Evolutionary conservation across 495 filamentous ascomycete species (phyloP).

Genomic region (Podospora appendiculata): DNA sequence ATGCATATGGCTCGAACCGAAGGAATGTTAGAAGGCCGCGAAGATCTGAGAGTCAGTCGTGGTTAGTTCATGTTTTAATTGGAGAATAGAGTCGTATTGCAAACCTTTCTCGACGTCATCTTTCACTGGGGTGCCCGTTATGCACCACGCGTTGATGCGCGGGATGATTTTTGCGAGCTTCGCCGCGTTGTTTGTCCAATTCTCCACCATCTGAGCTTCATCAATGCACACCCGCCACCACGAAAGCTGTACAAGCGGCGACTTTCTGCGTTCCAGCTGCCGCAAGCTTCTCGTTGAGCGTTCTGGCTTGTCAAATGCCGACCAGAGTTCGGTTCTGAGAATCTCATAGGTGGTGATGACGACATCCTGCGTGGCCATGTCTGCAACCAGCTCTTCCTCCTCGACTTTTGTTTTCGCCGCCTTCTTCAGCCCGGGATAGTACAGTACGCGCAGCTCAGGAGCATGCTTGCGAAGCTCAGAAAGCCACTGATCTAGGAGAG

Average conservation of each 20-base stretch:
- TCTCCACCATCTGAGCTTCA: constrained; percentile 94
- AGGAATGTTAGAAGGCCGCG: constrained; percentile 74
- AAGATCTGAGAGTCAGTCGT: constrained; percentile 31
- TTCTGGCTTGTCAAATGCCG: constrained; percentile 53
- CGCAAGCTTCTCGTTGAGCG: constrained; percentile 59
- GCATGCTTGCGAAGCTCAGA: constrained; percentile 65
- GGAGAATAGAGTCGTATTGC: too few relatives aligned
- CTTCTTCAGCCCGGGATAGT: constrained; percentile 41
- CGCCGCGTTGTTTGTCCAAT: constrained; percentile 75
- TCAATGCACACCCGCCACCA: constrained; percentile 96
- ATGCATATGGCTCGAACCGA: constrained; percentile 66
- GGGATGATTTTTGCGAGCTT: constrained; percentile 73
- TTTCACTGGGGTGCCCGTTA: constrained; percentile 86
- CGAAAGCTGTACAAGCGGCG: constrained; percentile 66
- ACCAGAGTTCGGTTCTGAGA: constrained; percentile 70
- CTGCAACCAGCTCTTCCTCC: constrained; percentile 36
- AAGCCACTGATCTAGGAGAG: constrained; percentile 82
- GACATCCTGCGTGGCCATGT: constrained; percentile 57
- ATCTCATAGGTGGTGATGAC: constrained; percentile 83
- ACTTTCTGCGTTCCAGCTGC: constrained; percentile 58
- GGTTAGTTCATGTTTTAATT: too few relatives aligned
- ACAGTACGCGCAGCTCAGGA: constrained; percentile 27
- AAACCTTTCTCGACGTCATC: constrained; percentile 53
- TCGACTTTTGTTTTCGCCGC: constrained; percentile 15
- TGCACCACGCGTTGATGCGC: constrained; percentile 78